Base-by-base conservation (phyloP, 2,329 filamentous ascomycete genomes). In the Dactylonectria macrodidyma region DNA sequence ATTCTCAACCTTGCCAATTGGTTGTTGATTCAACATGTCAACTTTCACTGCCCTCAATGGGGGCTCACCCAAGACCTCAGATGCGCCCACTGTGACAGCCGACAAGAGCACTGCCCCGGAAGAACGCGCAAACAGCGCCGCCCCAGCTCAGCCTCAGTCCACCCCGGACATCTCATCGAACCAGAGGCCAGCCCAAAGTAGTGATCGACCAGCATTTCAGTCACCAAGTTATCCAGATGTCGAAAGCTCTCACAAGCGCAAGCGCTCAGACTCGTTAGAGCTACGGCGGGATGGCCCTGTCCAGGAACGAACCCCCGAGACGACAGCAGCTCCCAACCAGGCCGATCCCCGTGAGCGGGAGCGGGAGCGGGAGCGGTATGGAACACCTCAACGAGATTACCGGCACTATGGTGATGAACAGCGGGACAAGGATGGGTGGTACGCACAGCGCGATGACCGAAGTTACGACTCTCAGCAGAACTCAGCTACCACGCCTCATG, bases 241-340 rank as follows among this genome's bases (percentile, higher is more conserved):
- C n/a, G 87, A 90, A 41, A 77, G 75, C 16, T 81, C 86, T 19
- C 86, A 89, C 73, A 92, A 91, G 80, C 89, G 90, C 75, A 95
- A 94, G 80, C 88, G 93, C 67, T 94, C 93, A 7, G 82, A 85
- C 52, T 93, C 92, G 6, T 79, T 84, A 44, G 91, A 91, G 63
- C 78, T 78, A 7, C 78, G 81, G 61, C 81, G 81, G 71, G 84
- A 86, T 24, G 69, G 66, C 33, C 67, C 73, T 7, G 64, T 71
- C 8, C 78, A 81, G 48, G 79, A 82, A 66, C 76, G 75, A 5
- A 80, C 81, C 14, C 80, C 80, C 33, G 81, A 82, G 58, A 74
- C 73, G 26, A 73, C 77, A 14, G 70, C 76, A 14, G 71, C 72
- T n/a, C 73, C 76, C 30, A 68, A 77, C 22, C 77, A 80, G n/a